phyloP scores from a whole-genome alignment of 2,329 filamentous ascomycete species.

The Xylaria multiplex region DNA sequence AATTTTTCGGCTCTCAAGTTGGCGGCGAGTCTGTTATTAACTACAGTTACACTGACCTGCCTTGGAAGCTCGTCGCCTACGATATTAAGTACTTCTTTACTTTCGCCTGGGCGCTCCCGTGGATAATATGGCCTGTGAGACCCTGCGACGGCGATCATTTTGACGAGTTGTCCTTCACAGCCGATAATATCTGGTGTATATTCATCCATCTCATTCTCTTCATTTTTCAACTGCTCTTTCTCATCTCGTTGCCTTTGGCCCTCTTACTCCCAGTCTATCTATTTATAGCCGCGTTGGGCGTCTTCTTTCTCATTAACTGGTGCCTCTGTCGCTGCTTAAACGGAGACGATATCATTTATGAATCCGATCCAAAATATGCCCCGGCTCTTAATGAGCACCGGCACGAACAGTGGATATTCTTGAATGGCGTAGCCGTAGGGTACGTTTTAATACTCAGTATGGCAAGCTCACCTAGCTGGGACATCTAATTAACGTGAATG shows the following conservation, averaged over 20 bases:
- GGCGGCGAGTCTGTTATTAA: constrained; percentile 67
- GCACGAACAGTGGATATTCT: constrained; percentile 80
- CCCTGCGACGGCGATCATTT: constrained; percentile 63
- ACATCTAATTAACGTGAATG: constrained; percentile 28
- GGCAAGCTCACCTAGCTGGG: neutral
- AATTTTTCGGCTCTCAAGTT: constrained; percentile 68
- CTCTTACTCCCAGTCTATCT: constrained; percentile 62
- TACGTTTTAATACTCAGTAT: constrained; percentile 50
- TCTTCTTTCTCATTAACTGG: constrained; percentile 62
- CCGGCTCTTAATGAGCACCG: constrained; percentile 59
- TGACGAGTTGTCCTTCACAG: constrained; percentile 71
- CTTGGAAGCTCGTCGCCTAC: constrained; percentile 60
- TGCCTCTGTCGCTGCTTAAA: constrained; percentile 64
- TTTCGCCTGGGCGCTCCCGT: constrained; percentile 66
- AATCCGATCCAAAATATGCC: constrained; percentile 64
- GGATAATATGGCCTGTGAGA: constrained; percentile 67
- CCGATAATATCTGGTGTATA: constrained; percentile 66
- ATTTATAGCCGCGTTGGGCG: constrained; percentile 52
- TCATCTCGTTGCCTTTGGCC: constrained; percentile 66
- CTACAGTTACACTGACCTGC: constrained; percentile 69
- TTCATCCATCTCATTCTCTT: constrained; percentile 67
- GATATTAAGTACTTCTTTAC: constrained; percentile 67
- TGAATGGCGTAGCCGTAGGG: constrained; percentile 77
- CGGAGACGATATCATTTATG: constrained; percentile 59
- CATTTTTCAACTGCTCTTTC: constrained; percentile 68